Base-by-base conservation (phyloP, 179 eudicot genomes). In the Vitellaria paradoxa region DNA sequence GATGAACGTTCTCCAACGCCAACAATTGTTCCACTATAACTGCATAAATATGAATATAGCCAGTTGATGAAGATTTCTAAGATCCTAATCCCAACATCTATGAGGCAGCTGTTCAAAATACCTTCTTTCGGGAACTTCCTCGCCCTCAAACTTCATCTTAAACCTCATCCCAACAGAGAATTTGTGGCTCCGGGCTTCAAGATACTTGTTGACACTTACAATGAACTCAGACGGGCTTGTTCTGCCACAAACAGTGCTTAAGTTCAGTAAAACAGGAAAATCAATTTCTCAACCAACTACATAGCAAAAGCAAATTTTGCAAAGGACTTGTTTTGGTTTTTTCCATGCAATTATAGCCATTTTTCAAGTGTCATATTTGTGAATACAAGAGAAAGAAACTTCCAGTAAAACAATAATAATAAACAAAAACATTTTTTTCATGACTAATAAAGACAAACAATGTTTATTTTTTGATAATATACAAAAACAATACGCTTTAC, bases 121-220 rank as follows among this genome's bases (percentile, higher is more conserved):
- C 98, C 96, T 94, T 88, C 97, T 88, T 78, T 94, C 98, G 63
- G 98, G 97, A 83, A 81, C 89, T 82, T 94, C 97, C 55, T 91
- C 98, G 42, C 92, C 97, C 86, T 90, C 98, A 82, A 94, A 94
- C 79, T 87, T 86, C 96, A 94, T 94, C 82, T 91, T 89, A 78
- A 94, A 94, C 77, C 98, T 85, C 97, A 91, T 89, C 57, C 98
- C 98, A 67, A 92, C 92, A 18, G 93, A 87, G 73, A 94, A 84
- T 79, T 86, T 88, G 74, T 86, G 87, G 79, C 79, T 89, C 72
- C 61, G 87, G 75, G 97, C 91, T 84, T 94, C 96, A 45, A 94
- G 89, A 78, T 92, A 92, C 82, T 91, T 94, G 89, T 94, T 94
- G 61, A 94, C 85, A 76, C 92, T 88, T 45, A 94, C 91, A 64